Percentiles rank a stretch among this genome's conserved stretches.
Conservation (phyloP, 2,329 filamentous ascomycete genomes). For the Trichoderma koningii region DNA sequence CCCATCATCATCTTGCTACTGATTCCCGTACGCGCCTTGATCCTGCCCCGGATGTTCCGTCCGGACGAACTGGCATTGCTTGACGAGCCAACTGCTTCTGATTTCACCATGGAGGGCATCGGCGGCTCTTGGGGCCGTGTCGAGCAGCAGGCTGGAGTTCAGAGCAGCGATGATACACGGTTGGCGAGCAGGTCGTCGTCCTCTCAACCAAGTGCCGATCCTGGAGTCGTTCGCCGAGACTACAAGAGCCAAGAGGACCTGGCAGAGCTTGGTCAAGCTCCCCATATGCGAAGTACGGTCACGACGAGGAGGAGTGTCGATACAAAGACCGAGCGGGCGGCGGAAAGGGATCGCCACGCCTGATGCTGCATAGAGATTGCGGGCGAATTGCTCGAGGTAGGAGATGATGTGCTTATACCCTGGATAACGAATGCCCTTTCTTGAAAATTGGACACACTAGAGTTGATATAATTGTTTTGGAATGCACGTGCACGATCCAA, state of each 20-base stretch:
- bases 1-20: conserved; percentile 72
- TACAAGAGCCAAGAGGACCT: conserved; percentile 41
- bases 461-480: background rate
- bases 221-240: conserved; percentile 35
- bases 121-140: conserved; percentile 60
- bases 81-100: conserved; percentile 73
- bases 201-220: background rate
- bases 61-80: conserved; percentile 61
- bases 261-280: conserved; percentile 40
- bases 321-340: conserved; percentile 27
- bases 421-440: background rate
- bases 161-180: conserved; percentile 30
- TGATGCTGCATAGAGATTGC: background rate
- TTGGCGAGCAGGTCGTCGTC: conserved; percentile 27
- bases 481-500: background rate
- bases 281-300: conserved; percentile 37
- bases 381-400: background rate
- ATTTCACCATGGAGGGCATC: conserved; percentile 75
- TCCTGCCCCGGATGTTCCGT: conserved; percentile 65
- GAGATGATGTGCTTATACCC: conserved; percentile 6
- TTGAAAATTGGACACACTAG: background rate
- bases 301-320: conserved; percentile 37
- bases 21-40: conserved; percentile 64
- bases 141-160: conserved; percentile 29
- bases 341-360: background rate